These are phyloP conservation scores for Panaeolus papilionaceus DNA, from an alignment of 768 basidiomycete genomes.

Conservation along the genomic window DNA sequence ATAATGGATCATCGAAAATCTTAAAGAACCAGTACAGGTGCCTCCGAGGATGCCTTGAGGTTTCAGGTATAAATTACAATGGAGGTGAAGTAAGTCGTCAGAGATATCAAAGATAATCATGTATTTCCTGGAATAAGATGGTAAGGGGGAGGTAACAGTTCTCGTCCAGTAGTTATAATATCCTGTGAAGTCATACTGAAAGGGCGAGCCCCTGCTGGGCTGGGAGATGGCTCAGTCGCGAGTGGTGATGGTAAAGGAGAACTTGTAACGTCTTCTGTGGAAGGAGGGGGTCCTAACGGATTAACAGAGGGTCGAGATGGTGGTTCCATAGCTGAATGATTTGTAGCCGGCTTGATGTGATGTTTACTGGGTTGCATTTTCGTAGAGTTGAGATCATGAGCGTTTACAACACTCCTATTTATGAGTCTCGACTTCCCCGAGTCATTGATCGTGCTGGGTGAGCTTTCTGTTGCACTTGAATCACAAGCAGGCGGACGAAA, in stretches of 20 bases:
- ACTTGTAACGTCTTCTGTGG: too few relatives aligned
- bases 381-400: background rate
- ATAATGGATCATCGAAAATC: too few relatives aligned
- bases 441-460: background rate
- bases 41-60: too few relatives aligned
- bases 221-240: background rate
- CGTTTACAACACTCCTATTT: background rate
- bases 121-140: constrained; percentile 2
- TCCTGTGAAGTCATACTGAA: background rate
- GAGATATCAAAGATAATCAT: background rate
- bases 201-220: background rate
- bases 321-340: background rate
- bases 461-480: background rate
- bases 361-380: background rate
- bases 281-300: background rate
- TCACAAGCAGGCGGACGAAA: background rate
- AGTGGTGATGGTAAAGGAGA: too few relatives aligned
- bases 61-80: too few relatives aligned
- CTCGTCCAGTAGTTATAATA: background rate
- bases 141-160: background rate
- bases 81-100: too few relatives aligned
- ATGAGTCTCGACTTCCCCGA: background rate
- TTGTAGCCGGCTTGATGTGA: background rate
- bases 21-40: too few relatives aligned
- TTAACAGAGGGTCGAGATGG: background rate